phyloP scores from a whole-genome alignment of 495 filamentous ascomycete genomes.

The Aspergillus avenaceus region DNA sequence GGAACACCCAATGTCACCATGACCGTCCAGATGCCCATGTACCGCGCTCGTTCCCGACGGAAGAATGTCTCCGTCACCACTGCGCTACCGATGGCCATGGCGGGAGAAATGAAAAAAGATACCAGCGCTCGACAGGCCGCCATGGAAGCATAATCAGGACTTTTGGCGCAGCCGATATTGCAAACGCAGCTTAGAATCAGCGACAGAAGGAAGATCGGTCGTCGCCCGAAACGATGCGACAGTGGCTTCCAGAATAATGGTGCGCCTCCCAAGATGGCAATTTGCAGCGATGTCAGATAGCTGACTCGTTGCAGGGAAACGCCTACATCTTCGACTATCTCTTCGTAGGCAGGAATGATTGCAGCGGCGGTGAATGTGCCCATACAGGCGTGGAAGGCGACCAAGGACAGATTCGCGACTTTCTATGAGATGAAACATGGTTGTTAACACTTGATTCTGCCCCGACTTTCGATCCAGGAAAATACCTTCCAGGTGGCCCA shows the following conservation, averaged over 20 bases:
- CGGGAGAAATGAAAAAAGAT: conserved; percentile 28
- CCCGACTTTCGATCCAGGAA: no score
- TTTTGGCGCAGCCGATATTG: conserved; percentile 31
- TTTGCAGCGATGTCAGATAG: conserved; percentile 29
- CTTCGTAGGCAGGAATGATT: conserved; percentile 28
- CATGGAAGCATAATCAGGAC: conserved; percentile 25
- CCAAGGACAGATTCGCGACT: conserved; percentile 32
- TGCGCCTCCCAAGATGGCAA: conserved; percentile 23
- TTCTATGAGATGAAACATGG: no score
- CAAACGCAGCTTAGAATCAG: conserved; percentile 28
- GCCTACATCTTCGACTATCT: conserved; percentile 20
- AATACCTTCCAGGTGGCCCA: conserved; percentile 29
- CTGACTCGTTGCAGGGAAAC: conserved; percentile 24
- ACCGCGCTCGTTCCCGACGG: conserved; percentile 23
- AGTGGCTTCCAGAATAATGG: conserved; percentile 32
- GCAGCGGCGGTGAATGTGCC: conserved; percentile 32
- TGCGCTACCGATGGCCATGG: conserved; percentile 30
- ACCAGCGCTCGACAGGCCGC: conserved; percentile 26
- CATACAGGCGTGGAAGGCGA: conserved; percentile 32
- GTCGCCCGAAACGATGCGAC: conserved; percentile 26
- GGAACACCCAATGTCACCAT: conserved; percentile 31
- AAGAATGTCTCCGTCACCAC: conserved; percentile 28
- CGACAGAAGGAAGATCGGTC: conserved; percentile 26
- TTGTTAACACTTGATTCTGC: no score
- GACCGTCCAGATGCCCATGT: conserved; percentile 31